Percentiles rank a stretch among this genome's conserved stretches.
Conservation (phyloP, 306 rosid species). For the Sesbania bispinosa region DNA sequence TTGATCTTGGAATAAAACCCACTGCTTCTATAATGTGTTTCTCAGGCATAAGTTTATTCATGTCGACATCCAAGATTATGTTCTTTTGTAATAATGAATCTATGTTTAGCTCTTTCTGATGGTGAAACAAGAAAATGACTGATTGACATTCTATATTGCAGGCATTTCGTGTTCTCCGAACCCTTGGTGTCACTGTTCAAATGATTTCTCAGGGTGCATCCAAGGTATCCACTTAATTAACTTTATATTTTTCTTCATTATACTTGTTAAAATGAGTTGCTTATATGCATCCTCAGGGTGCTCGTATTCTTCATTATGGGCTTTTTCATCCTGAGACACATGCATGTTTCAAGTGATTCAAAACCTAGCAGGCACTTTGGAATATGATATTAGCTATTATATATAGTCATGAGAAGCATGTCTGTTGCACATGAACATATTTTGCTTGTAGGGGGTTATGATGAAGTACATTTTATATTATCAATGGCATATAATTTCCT, state of each 20-base stretch:
- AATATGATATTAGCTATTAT: neutral
- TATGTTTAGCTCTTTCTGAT: neutral
- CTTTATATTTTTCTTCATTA: neutral
- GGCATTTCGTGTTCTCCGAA: constrained; percentile 79
- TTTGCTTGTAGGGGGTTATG: no score
- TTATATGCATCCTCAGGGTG: no score
- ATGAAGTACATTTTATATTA: no score
- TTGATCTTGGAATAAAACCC: neutral
- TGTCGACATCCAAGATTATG: neutral
- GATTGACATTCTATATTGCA: constrained; percentile 38
- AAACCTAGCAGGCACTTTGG: neutral
- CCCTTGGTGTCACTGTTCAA: constrained; percentile 79
- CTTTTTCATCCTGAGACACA: neutral
- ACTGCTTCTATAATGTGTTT: neutral
- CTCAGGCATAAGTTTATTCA: neutral
- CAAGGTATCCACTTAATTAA: constrained; percentile 54
- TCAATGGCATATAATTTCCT: neutral
- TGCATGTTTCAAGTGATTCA: neutral
- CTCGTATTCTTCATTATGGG: no score
- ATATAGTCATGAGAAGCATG: neutral
- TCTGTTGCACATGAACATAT: neutral
- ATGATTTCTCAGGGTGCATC: constrained; percentile 98
- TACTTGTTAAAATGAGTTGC: neutral
- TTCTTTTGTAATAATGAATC: neutral
- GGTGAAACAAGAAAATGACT: constrained; percentile 10